Evolutionary conservation across 2,329 filamentous ascomycete genomes (phyloP).

Genomic region (Rhytidhysteron rufulum): DNA sequence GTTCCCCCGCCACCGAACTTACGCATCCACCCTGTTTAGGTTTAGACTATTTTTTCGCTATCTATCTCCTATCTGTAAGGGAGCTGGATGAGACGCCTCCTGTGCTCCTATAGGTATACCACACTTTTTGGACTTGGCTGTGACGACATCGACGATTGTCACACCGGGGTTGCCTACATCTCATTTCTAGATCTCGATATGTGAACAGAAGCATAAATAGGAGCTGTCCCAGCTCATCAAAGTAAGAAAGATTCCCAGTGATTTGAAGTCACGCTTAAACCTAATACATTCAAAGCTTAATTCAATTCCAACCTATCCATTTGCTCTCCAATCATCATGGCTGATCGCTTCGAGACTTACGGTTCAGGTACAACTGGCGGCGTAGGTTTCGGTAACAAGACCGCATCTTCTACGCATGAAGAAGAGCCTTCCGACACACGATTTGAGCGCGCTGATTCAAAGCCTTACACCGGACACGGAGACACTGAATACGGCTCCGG

Average conservation of each 20-base stretch:
- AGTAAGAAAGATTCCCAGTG: no score
- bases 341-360: constrained; percentile 5
- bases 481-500: constrained; percentile 27
- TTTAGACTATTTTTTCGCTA: no score
- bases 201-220: constrained; percentile 1
- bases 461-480: constrained; percentile 24
- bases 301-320: constrained; percentile 1
- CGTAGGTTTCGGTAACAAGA: constrained; percentile 36
- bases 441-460: constrained; percentile 20
- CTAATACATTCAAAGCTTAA: background rate
- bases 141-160: constrained; percentile 1
- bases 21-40: no score
- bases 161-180: background rate
- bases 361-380: constrained; percentile 13
- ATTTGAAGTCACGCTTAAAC: background rate
- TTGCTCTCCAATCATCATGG: background rate
- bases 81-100: constrained; percentile 1
- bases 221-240: background rate
- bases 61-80: no score
- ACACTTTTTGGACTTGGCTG: background rate
- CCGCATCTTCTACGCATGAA: no score
- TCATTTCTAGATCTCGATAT: background rate
- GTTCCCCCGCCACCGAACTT: no score
- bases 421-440: constrained; percentile 20
- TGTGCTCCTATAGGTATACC: background rate